Conservation (phyloP, 2,329 filamentous ascomycete species). For the Thielaviopsis punctulata region DNA sequence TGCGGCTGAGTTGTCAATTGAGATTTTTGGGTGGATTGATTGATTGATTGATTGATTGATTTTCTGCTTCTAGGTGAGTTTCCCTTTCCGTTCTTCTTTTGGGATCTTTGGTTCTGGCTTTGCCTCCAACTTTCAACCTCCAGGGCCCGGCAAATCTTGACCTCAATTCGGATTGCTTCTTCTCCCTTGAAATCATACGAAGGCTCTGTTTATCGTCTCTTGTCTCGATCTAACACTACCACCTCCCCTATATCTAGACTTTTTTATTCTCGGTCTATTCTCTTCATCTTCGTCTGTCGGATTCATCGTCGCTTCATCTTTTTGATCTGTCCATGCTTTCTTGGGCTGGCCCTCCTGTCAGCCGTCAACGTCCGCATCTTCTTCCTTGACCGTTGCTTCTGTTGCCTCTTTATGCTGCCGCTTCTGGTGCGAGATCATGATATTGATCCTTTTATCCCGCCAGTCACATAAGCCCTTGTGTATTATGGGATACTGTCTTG, state of each 20-base stretch:
- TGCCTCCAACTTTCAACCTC: neutral
- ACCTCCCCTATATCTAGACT: neutral
- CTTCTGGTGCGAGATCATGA: slow-evolving; percentile 1
- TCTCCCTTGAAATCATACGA: too few relatives aligned
- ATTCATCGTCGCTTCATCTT: neutral
- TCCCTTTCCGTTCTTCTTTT: neutral
- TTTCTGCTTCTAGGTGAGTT: neutral
- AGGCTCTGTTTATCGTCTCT: too few relatives aligned
- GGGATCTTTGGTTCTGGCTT: neutral
- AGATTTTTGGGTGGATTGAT: neutral
- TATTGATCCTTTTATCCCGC: neutral
- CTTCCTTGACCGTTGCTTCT: neutral
- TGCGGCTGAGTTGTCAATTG: neutral
- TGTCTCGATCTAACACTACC: neutral
- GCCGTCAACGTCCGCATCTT: neutral
- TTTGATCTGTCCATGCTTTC: neutral
- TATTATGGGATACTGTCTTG: slow-evolving; percentile 3
- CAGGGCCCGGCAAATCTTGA: neutral
- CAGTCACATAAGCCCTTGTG: slow-evolving; percentile 2
- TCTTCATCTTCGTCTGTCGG: neutral
- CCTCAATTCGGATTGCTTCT: too few relatives aligned
- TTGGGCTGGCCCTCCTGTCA: neutral
- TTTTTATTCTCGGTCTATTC: neutral
- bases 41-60: neutral
- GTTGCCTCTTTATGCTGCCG: neutral